A percentile compares a stretch with the other conserved stretches of the same genome.
Evolutionary conservation across 2,329 filamentous ascomycete genomes (phyloP).

Genomic region (Fusarium anthophilum): DNA sequence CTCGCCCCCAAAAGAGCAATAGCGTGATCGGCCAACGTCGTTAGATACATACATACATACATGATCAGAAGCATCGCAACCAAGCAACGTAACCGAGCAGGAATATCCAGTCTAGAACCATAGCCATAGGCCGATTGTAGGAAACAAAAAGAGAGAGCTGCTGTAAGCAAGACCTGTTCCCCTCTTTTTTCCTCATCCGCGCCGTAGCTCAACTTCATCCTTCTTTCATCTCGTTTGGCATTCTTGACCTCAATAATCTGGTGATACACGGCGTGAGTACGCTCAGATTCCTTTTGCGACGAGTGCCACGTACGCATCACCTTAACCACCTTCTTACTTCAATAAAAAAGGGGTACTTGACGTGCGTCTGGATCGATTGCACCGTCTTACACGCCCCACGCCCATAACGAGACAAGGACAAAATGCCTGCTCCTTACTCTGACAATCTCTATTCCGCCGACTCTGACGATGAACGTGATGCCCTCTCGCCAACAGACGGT

Average conservation of each 20-base stretch:
- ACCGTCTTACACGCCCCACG: constrained; percentile 17
- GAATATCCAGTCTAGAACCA: background rate
- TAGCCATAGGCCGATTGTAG: background rate
- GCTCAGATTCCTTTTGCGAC: background rate
- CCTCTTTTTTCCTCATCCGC: constrained; percentile 15
- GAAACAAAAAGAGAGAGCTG: background rate
- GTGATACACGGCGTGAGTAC: constrained; percentile 3
- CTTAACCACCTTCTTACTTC: background rate
- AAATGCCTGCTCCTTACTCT: constrained; percentile 58
- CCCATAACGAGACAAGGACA: constrained; percentile 20
- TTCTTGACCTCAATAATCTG: background rate
- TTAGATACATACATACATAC: background rate
- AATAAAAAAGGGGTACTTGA: background rate
- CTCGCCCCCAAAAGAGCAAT: constrained; percentile 13
- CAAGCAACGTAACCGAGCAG: constrained; percentile 18
- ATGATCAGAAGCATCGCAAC: constrained; percentile 13
- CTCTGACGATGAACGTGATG: constrained; percentile 48
- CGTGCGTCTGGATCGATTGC: background rate
- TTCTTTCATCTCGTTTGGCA: background rate
- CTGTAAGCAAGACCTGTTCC: constrained; percentile 15
- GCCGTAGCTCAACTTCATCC: constrained; percentile 13
- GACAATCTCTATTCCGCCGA: constrained; percentile 59
- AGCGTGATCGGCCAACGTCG: constrained; percentile 21
- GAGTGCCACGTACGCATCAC: constrained; percentile 8
- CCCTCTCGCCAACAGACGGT: constrained; percentile 61